phyloP scores from a whole-genome alignment of 2,329 filamentous ascomycete genomes.

The Claviceps citrina region DNA sequence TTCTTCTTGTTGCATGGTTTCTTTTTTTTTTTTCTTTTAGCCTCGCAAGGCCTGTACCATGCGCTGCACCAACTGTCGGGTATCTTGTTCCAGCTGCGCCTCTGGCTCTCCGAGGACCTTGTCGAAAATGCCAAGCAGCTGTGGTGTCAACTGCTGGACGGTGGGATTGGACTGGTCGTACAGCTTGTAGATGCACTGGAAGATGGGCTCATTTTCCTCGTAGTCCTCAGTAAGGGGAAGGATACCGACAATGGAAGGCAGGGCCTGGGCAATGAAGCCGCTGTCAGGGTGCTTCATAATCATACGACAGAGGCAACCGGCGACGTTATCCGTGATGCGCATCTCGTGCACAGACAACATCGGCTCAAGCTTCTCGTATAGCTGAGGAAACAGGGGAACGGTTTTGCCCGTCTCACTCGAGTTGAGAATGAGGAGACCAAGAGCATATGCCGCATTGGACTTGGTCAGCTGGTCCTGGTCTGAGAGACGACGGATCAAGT shows the following conservation, averaged over 20 bases:
- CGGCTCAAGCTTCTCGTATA: conserved; percentile 75
- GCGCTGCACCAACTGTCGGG: conserved; percentile 48
- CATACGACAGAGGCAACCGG: conserved; percentile 82
- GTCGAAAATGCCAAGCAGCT: conserved; percentile 56
- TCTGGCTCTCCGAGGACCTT: conserved; percentile 56
- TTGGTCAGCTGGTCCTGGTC: conserved; percentile 87
- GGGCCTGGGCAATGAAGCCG: conserved; percentile 64
- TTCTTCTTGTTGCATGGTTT: too few relatives aligned
- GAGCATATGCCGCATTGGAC: conserved; percentile 87
- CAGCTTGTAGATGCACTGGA: conserved; percentile 74
- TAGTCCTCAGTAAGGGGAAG: conserved; percentile 86
- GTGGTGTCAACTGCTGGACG: conserved; percentile 52
- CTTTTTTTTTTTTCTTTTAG: neutral
- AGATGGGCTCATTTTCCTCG: conserved; percentile 92
- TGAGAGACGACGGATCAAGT: conserved; percentile 70
- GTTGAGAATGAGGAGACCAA: conserved; percentile 70
- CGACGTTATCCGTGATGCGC: conserved; percentile 80
- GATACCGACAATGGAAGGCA: conserved; percentile 63
- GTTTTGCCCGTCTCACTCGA: conserved; percentile 55
- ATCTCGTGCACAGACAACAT: conserved; percentile 64
- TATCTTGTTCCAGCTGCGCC: conserved; percentile 62
- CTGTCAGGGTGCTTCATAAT: conserved; percentile 76
- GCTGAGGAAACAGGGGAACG: conserved; percentile 60
- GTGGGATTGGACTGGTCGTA: conserved; percentile 58
- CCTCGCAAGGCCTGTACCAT: conserved; percentile 35